A percentile compares a stretch with the other conserved stretches of the same genome.
These are phyloP conservation scores for Dactylellina parvicollis DNA, from an alignment of 2,329 filamentous ascomycete species.

Conservation along the genomic window DNA sequence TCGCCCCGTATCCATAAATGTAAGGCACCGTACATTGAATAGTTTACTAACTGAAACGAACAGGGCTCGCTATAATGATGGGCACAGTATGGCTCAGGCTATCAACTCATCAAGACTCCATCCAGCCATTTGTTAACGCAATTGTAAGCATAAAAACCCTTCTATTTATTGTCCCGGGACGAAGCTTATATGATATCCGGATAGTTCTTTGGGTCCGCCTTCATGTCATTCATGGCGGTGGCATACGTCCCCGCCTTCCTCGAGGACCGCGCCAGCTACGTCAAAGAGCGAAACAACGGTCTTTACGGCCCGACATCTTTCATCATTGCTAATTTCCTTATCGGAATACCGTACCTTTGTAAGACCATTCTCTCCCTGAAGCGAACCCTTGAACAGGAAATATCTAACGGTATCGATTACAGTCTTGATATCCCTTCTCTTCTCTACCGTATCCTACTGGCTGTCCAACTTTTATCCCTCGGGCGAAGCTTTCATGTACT, in stretches of 20 bases:
- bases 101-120: constrained; percentile 73
- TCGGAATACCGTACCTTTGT: constrained; percentile 79
- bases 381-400: not conserved
- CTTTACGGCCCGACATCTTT: constrained; percentile 79
- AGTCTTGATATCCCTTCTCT: constrained; percentile 78
- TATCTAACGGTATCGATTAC: not conserved
- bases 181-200: not conserved
- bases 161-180: not conserved
- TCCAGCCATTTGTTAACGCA: constrained; percentile 83
- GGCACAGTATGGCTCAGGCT: constrained; percentile 86
- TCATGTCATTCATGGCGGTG: constrained; percentile 83
- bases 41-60: not conserved
- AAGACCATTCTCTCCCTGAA: constrained; percentile 39
- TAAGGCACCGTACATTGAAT: constrained; percentile 38
- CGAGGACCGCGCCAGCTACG: constrained; percentile 77
- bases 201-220: constrained; percentile 75
- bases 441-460: constrained; percentile 81
- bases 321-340: constrained; percentile 80
- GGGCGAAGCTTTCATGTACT: constrained; percentile 75
- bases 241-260: constrained; percentile 86
- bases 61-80: constrained; percentile 81
- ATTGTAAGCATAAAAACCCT: constrained; percentile 63
- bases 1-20: constrained; percentile 34
- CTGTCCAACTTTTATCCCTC: constrained; percentile 77
- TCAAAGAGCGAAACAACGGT: constrained; percentile 83